Conservation (phyloP, 345 rosid species). For the Streptanthus diversifolius region DNA sequence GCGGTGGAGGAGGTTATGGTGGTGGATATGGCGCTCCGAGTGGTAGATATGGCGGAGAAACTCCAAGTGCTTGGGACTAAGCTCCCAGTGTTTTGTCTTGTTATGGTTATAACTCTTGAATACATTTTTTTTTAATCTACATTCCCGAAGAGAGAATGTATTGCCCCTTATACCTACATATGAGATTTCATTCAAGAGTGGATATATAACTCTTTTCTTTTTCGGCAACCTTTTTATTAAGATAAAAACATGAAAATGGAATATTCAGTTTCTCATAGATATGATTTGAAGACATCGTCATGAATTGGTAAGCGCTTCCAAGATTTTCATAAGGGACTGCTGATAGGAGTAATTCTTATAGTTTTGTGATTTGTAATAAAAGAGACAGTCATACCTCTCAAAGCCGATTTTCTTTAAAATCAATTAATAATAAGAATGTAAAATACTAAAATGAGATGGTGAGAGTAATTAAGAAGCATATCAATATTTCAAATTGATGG, state of each 20-base stretch:
- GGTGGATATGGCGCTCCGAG: constrained; percentile 34
- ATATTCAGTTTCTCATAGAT: neutral
- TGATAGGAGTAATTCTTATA: no score
- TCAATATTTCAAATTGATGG: neutral
- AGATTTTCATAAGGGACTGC: neutral
- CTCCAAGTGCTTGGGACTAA: constrained; percentile 75
- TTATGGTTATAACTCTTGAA: constrained; percentile 14
- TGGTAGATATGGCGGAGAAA: constrained; percentile 42
- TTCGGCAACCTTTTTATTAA: neutral
- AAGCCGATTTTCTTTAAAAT: neutral
- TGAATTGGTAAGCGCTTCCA: constrained; percentile 42
- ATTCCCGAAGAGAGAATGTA: constrained; percentile 32
- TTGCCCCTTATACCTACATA: constrained; percentile 18
- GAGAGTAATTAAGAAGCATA: neutral
- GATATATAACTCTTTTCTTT: constrained; percentile 23
- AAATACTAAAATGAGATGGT: no score
- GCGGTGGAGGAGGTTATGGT: constrained; percentile 46
- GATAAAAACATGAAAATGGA: no score
- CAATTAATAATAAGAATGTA: neutral
- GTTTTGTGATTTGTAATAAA: no score
- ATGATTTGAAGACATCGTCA: constrained; percentile 34
- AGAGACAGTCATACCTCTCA: no score
- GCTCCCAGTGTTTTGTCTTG: constrained; percentile 12
- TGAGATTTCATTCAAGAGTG: constrained; percentile 15
- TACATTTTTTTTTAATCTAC: constrained; percentile 20